Evolutionary conservation across 2,329 filamentous ascomycete species (phyloP).

Genomic region (Leptographium lundbergii): DNA sequence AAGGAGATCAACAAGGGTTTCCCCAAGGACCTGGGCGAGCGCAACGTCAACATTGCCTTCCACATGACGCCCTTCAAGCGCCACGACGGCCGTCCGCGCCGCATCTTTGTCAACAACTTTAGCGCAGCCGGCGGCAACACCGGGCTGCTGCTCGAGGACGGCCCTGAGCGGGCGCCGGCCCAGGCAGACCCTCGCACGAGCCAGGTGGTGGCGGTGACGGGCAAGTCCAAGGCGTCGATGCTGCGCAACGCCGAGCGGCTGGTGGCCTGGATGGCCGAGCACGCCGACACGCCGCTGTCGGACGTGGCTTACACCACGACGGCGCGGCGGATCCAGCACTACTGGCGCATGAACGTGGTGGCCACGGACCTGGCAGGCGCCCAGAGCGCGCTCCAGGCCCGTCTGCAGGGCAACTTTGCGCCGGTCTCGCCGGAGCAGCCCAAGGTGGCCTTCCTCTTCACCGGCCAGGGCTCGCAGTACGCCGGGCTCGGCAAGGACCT

Average conservation of each 20-base stretch:
- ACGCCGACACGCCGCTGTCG: slow-evolving; percentile 38
- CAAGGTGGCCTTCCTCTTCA: slow-evolving; percentile 41
- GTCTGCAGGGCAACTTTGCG: slow-evolving; percentile 27
- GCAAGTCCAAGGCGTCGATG: slow-evolving; percentile 42
- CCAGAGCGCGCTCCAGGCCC: slow-evolving; percentile 26
- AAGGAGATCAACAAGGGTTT: slow-evolving; percentile 46
- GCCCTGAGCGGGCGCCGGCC: slow-evolving; percentile 23
- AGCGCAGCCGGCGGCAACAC: slow-evolving; percentile 62
- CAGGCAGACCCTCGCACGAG: slow-evolving; percentile 37
- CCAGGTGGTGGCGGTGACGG: slow-evolving; percentile 48
- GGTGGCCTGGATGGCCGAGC: slow-evolving; percentile 37
- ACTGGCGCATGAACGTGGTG: slow-evolving; percentile 38
- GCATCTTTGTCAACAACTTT: slow-evolving; percentile 54
- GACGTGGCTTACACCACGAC: slow-evolving; percentile 56
- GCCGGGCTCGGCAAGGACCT: slow-evolving; percentile 38
- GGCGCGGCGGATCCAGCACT: slow-evolving; percentile 49
- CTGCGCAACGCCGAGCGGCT: slow-evolving; percentile 44
- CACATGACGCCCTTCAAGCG: slow-evolving; percentile 38
- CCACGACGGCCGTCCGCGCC: slow-evolving; percentile 31
- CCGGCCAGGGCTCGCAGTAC: slow-evolving; percentile 43
- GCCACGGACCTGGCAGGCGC: slow-evolving; percentile 28
- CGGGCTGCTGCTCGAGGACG: slow-evolving; percentile 52
- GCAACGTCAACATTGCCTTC: slow-evolving; percentile 46
- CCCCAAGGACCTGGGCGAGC: slow-evolving; percentile 40
- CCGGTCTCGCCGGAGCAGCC: slow-evolving; percentile 30